Base-by-base conservation (phyloP, 2,329 filamentous ascomycete genomes). In the Triangularia setosa region DNA sequence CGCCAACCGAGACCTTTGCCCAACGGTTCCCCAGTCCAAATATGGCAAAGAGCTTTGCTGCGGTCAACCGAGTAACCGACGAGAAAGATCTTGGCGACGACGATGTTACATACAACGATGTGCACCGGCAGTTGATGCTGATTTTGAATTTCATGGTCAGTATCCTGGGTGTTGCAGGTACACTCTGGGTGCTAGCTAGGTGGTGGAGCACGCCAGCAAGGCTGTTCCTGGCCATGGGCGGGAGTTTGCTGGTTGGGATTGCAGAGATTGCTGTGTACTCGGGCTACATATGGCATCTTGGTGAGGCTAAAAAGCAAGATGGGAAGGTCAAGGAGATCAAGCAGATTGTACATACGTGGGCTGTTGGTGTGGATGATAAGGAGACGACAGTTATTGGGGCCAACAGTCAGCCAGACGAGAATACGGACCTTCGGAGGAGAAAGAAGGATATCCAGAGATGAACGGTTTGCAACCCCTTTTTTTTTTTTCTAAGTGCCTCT, bases 91-190 rank as follows among this genome's bases (percentile, higher is more conserved):
- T 80, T 5, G 78, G 77, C 69, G 82, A 83, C 64, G 79, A 86
- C 68, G 90, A 92, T 67, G 79, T 90, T 2, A 88, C 87, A 2
- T 88, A 88, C 68, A 83, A 85, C 35, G 91, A 95, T 65, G 82
- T 95, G 1, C 90, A 94, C 74, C 83, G 90, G n/a, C 92, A 95
- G 72, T 79, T 95, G 63, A 88, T 90, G 52, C 81, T 98, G 7
- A 92, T 98, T 60, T 83, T 96, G 72, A 99, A 98, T 75, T 92
- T 98, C 59, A 79, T 97, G 44, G 82, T 97, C 61, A 96, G 92
- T 60, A 90, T 97, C 61, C 79, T 94, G 2, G 91, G 93, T 54
- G 90, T 90, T 59, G 90, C 87, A 2, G 87, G 84, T 2, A 91
- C 90, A 7, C 83, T 95, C 33, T 95, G 91, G 91, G 82, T 93